These are phyloP conservation scores for Solanum raphanifolium DNA, from an alignment of 257 asterid species.

Conservation along the genomic window DNA sequence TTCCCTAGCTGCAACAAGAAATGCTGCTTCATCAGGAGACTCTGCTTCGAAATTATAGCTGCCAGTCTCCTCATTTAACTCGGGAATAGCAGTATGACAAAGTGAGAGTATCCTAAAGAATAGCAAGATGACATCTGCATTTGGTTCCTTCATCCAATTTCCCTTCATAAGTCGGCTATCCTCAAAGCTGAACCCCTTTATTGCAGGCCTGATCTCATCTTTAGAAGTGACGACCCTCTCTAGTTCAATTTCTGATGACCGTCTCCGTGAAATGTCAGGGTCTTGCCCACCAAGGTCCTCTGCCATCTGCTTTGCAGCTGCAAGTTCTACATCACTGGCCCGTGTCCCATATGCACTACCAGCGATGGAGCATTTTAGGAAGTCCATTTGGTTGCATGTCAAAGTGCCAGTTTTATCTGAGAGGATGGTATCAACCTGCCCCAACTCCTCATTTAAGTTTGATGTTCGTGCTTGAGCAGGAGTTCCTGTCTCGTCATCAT, in stretches of 20 bases:
- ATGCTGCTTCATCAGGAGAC: conserved; percentile 90
- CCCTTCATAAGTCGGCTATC: conserved; percentile 77
- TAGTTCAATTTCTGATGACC: conserved; percentile 57
- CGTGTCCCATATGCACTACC: conserved; percentile 67
- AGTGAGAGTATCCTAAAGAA: conserved; percentile 74
- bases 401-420: conserved; percentile 95
- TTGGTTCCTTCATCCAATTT: conserved; percentile 70
- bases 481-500: conserved; percentile 81
- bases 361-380: conserved; percentile 89
- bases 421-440: conserved; percentile 84
- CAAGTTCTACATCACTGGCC: conserved; percentile 89
- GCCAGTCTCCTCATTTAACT: conserved; percentile 70
- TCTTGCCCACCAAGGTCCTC: conserved; percentile 61
- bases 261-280: conserved; percentile 15
- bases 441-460: conserved; percentile 87
- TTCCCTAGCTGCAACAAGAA: conserved; percentile 93
- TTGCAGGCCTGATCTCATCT: conserved; percentile 41
- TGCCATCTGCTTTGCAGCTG: conserved; percentile 86
- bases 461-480: conserved; percentile 97
- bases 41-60: conserved; percentile 70
- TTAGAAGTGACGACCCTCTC: conserved; percentile 54
- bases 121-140: conserved; percentile 44
- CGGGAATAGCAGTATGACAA: conserved; percentile 95
- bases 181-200: conserved; percentile 88
- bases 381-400: conserved; percentile 98